These are phyloP conservation scores for Talaromyces verruculosus DNA, from an alignment of 2,329 filamentous ascomycete species.

Conservation along the genomic window DNA sequence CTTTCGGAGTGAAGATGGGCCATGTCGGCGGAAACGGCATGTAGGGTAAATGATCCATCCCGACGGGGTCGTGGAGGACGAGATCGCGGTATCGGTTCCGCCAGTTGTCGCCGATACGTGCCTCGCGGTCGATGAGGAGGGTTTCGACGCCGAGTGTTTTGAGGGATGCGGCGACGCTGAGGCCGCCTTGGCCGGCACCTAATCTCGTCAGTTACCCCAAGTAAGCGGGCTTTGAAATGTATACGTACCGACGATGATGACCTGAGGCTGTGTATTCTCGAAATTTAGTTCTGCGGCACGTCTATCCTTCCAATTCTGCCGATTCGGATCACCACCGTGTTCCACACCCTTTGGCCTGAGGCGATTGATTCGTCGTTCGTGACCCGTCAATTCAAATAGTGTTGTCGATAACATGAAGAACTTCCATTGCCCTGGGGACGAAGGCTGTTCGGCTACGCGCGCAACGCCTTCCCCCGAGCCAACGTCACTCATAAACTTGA, in stretches of 20 bases:
- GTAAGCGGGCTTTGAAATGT: not conserved
- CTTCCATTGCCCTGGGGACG: constrained; percentile 53
- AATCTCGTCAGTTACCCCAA: constrained; percentile 17
- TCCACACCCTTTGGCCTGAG: constrained; percentile 57
- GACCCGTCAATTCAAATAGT: constrained; percentile 55
- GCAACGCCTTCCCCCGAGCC: constrained; percentile 60
- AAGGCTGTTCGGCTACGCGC: constrained; percentile 45
- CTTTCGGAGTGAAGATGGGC: constrained; percentile 70
- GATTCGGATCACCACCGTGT: constrained; percentile 53
- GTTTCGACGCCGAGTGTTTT: constrained; percentile 58
- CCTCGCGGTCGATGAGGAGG: constrained; percentile 60
- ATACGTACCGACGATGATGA: constrained; percentile 60
- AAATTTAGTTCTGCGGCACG: constrained; percentile 53
- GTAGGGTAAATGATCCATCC: constrained; percentile 59
- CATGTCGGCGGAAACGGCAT: constrained; percentile 63
- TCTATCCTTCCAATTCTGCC: constrained; percentile 62
- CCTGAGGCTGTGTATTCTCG: constrained; percentile 55
- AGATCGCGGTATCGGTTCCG: constrained; percentile 62
- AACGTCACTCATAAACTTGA: constrained; percentile 54
- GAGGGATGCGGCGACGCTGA: constrained; percentile 59
- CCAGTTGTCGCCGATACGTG: constrained; percentile 65
- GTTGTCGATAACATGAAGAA: constrained; percentile 64
- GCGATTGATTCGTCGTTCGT: constrained; percentile 52
- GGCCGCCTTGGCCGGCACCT: constrained; percentile 62
- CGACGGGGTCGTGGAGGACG: constrained; percentile 67